A percentile compares a stretch with the other conserved stretches of the same genome.
Evolutionary conservation across 2,329 filamentous ascomycete species (phyloP).

Genomic region (Elsinoe perseae): DNA sequence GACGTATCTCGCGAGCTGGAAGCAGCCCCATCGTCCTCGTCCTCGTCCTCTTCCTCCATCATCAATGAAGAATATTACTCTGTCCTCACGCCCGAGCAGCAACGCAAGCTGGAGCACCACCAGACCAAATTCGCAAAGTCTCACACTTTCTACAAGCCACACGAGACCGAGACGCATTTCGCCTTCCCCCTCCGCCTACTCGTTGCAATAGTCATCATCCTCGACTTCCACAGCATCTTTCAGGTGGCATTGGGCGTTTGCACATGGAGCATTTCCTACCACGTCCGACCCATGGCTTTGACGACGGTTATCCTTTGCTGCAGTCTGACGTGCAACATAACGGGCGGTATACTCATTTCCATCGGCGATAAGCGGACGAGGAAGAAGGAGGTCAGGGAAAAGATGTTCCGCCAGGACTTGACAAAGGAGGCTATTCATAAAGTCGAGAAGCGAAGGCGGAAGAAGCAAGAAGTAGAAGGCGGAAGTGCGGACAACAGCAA

Average conservation of each 20-base stretch:
- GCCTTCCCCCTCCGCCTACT: constrained; percentile 70
- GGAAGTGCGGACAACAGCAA: background rate
- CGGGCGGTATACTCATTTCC: constrained; percentile 66
- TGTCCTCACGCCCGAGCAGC: constrained; percentile 58
- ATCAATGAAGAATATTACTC: constrained; percentile 35
- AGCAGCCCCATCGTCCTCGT: background rate
- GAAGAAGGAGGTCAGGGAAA: constrained; percentile 78
- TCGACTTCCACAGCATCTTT: constrained; percentile 71
- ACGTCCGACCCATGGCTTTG: constrained; percentile 59
- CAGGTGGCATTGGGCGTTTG: constrained; percentile 71
- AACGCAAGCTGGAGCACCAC: constrained; percentile 64
- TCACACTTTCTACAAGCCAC: constrained; percentile 82
- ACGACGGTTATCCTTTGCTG: constrained; percentile 76
- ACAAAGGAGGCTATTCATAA: constrained; percentile 58
- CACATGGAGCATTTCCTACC: constrained; percentile 72
- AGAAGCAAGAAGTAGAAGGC: constrained; percentile 14
- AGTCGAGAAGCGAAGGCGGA: constrained; percentile 36
- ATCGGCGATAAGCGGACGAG: constrained; percentile 68
- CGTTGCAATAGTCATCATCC: constrained; percentile 66
- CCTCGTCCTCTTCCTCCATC: constrained; percentile 18
- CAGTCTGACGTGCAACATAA: constrained; percentile 70
- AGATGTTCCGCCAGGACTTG: constrained; percentile 67
- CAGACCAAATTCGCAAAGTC: constrained; percentile 72
- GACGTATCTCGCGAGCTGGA: constrained; percentile 20
- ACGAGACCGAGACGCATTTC: constrained; percentile 74